A percentile compares a stretch with the other conserved stretches of the same genome.
These are phyloP conservation scores for Ensete ventricosum DNA, from an alignment of 176 grass and related monocot species.

Conservation along the genomic window DNA sequence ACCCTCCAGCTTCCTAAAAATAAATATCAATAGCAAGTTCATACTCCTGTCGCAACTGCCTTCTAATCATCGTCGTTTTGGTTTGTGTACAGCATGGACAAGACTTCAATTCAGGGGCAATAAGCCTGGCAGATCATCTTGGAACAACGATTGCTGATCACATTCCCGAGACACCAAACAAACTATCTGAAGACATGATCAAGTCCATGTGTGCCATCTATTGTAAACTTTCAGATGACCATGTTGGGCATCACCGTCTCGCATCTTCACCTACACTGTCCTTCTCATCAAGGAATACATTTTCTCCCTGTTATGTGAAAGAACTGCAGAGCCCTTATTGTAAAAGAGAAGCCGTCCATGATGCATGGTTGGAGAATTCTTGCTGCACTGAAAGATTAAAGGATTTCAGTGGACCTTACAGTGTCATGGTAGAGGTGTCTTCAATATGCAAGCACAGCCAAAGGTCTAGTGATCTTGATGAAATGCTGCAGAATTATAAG, in stretches of 20 bases:
- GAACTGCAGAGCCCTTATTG: conserved; percentile 67
- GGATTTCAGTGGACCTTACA: conserved; percentile 58
- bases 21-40: too few relatives aligned
- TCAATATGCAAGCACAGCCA: conserved; percentile 45
- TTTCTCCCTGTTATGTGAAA: conserved; percentile 51
- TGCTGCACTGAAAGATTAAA: conserved; percentile 30
- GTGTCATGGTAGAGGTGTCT: conserved; percentile 58
- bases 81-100: conserved; percentile 39
- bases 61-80: neutral
- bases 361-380: conserved; percentile 38
- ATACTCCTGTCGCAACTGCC: too few relatives aligned
- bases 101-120: conserved; percentile 30
- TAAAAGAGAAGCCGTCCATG: conserved; percentile 49
- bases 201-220: conserved; percentile 74
- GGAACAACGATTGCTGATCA: conserved; percentile 83
- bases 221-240: conserved; percentile 36
- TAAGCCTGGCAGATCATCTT: conserved; percentile 80
- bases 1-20: too few relatives aligned
- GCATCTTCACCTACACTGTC: conserved; percentile 76
- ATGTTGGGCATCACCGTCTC: conserved; percentile 25
- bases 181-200: conserved; percentile 87
- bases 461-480: conserved; percentile 44
- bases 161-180: conserved; percentile 87
- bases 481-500: conserved; percentile 65
- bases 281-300: conserved; percentile 62